A percentile compares a stretch with the other conserved stretches of the same genome.
phyloP scores from a whole-genome alignment of 1,284 basidiomycete genomes.

The Leccinum subrobustum region DNA sequence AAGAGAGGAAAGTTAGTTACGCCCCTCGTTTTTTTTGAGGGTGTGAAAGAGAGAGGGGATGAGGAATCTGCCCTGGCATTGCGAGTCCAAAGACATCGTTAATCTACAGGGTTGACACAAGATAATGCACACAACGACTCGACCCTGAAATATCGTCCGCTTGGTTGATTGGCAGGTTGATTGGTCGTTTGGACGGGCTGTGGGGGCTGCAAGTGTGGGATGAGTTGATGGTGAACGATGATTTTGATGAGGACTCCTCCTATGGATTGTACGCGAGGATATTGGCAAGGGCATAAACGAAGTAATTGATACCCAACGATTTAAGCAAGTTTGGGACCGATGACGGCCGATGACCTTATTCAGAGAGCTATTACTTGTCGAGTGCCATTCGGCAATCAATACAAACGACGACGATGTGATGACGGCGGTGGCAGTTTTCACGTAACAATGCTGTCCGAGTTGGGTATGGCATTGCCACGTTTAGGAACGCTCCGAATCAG shows the following conservation, averaged over 20 bases:
- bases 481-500: not conserved
- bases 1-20: not conserved
- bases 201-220: not conserved
- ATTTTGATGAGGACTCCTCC: not conserved
- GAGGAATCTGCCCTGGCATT: not conserved
- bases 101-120: not conserved
- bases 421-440: not conserved
- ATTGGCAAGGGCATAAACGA: not conserved
- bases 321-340: not conserved
- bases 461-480: not conserved
- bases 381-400: not conserved
- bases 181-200: not conserved
- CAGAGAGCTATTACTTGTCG: not conserved
- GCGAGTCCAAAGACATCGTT: not conserved
- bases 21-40: not conserved
- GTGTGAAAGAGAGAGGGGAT: not conserved
- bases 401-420: not conserved
- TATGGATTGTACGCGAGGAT: not conserved
- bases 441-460: not conserved
- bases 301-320: not conserved
- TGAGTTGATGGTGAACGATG: not conserved
- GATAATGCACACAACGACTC: not conserved
- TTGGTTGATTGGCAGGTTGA: not conserved
- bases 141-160: not conserved
- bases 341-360: not conserved